Evolutionary conservation across 2,329 filamentous ascomycete genomes (phyloP).

Genomic region (Hortaea werneckii): DNA sequence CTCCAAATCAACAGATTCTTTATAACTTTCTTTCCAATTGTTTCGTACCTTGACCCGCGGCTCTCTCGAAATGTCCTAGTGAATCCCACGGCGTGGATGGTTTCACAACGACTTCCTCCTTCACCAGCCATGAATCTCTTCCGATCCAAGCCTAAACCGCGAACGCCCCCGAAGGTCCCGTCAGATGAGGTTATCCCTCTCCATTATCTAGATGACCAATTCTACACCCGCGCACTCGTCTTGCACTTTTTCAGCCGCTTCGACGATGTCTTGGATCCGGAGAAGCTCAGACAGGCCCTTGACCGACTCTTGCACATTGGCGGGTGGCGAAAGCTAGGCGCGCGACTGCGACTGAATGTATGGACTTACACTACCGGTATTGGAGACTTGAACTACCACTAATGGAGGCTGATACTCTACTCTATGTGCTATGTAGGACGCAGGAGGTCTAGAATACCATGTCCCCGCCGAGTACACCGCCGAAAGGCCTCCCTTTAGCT

Average conservation of each 20-base stretch:
- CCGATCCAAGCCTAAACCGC: too few relatives aligned
- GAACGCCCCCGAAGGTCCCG: background rate
- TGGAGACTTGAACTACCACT: constrained; percentile 6
- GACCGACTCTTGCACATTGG: constrained; percentile 7
- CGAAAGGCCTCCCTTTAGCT: constrained; percentile 8
- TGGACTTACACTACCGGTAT: constrained; percentile 2
- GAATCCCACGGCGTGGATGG: too few relatives aligned
- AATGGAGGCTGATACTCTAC: too few relatives aligned
- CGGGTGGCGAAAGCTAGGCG: constrained; percentile 5
- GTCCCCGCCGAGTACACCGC: constrained; percentile 7
- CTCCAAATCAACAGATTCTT: too few relatives aligned
- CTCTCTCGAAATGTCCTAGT: too few relatives aligned
- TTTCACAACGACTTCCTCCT: too few relatives aligned
- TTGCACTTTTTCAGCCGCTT: constrained; percentile 10
- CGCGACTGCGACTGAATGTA: constrained; percentile 6
- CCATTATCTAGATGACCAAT: constrained; percentile 5
- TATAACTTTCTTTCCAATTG: too few relatives aligned
- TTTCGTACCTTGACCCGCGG: too few relatives aligned
- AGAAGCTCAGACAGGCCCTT: constrained; percentile 6
- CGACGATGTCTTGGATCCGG: constrained; percentile 10
- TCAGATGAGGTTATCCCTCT: constrained; percentile 5
- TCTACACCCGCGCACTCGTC: constrained; percentile 3
- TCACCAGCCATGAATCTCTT: too few relatives aligned
- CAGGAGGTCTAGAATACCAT: too few relatives aligned
- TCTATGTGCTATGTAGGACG: too few relatives aligned